These are phyloP conservation scores for Claviceps africana DNA, from an alignment of 2,329 filamentous ascomycete genomes.

Conservation along the genomic window DNA sequence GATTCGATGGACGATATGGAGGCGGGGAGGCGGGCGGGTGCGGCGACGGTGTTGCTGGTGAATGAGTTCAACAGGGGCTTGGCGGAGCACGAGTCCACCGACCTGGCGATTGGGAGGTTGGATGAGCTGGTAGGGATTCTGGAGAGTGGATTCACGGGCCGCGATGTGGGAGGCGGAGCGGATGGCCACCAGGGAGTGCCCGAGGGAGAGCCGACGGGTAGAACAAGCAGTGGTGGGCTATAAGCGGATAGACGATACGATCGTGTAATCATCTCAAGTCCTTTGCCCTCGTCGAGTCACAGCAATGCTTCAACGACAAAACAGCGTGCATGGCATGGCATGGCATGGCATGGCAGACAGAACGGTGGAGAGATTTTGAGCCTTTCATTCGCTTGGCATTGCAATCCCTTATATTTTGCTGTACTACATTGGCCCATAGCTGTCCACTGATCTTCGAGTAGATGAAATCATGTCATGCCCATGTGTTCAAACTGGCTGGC, in stretches of 20 bases:
- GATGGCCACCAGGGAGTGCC: not conserved
- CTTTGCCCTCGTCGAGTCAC: not conserved
- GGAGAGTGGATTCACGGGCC: slow-evolving; percentile 58
- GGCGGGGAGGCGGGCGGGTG: slow-evolving; percentile 68
- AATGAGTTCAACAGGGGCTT: slow-evolving; percentile 69
- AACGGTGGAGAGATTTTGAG: not conserved
- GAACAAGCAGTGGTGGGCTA: not conserved
- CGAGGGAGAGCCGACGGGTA: not conserved
- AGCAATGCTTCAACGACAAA: not conserved
- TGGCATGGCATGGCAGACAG: not conserved
- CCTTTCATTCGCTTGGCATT: not conserved
- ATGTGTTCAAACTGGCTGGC: not conserved
- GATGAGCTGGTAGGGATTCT: slow-evolving; percentile 66
- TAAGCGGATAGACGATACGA: not conserved
- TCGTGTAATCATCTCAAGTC: not conserved
- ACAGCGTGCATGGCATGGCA: not conserved
- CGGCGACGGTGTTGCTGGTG: slow-evolving; percentile 75
- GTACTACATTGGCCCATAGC: not conserved
- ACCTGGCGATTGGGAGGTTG: slow-evolving; percentile 54
- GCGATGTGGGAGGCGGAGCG: slow-evolving; percentile 9
- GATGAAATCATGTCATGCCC: not conserved
- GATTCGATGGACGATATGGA: slow-evolving; percentile 89
- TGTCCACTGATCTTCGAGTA: not conserved
- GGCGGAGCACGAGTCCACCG: slow-evolving; percentile 59
- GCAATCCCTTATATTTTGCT: not conserved